A percentile compares a stretch with the other conserved stretches of the same genome.
These are phyloP conservation scores for Neurospora hispaniola DNA, from an alignment of 495 filamentous ascomycete genomes.

Conservation along the genomic window DNA sequence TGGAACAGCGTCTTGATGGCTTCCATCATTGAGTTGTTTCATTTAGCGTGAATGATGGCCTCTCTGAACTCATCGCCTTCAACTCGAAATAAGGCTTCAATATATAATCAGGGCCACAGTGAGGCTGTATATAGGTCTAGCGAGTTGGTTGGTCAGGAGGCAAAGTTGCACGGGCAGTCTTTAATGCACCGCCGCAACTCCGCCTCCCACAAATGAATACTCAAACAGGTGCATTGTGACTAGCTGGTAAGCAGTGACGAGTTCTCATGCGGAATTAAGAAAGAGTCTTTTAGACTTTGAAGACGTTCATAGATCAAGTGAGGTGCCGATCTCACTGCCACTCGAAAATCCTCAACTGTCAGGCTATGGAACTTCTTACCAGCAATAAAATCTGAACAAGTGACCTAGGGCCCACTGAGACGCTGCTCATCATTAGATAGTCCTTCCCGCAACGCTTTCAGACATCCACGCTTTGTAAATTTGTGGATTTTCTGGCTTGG, in stretches of 20 bases:
- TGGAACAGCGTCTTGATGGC: background rate
- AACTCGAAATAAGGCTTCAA: background rate
- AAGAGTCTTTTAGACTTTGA: background rate
- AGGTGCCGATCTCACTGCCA: background rate
- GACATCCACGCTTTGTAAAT: background rate
- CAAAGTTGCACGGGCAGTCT: background rate
- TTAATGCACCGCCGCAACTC: background rate
- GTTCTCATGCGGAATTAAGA: background rate
- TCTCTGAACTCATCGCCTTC: background rate
- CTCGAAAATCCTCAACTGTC: background rate
- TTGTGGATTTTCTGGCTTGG: background rate
- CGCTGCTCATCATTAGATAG: background rate
- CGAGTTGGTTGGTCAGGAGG: background rate
- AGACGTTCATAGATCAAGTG: background rate
- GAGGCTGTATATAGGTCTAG: background rate
- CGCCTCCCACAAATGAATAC: background rate
- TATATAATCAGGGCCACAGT: background rate
- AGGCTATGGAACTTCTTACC: background rate
- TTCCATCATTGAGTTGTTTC: background rate
- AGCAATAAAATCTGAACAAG: background rate
- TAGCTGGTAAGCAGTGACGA: too few relatives aligned
- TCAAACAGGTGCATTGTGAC: too few relatives aligned
- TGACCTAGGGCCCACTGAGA: background rate
- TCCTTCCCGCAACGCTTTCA: background rate
- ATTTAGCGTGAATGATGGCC: background rate